Percentiles rank a stretch among this genome's conserved stretches.
phyloP scores from a whole-genome alignment of 176 grass and related monocot genomes.

The Oryza australiensis region DNA sequence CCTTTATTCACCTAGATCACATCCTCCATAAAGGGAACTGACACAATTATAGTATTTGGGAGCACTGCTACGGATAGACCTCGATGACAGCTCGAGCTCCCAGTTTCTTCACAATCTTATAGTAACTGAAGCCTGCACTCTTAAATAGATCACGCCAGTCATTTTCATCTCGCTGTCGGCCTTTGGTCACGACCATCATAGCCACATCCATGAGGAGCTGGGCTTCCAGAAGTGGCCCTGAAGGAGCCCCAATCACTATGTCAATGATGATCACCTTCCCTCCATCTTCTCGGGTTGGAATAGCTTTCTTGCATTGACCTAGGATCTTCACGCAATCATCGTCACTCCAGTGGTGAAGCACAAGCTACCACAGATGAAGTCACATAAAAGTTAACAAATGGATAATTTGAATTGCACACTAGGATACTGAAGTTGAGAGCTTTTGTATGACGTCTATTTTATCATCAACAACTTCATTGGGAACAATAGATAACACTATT shows the following conservation, averaged over 20 bases:
- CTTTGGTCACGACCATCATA: conserved; percentile 34
- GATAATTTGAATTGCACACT: neutral
- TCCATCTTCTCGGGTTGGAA: conserved; percentile 16
- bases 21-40: too few species aligned
- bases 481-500: too few species aligned
- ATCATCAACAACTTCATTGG: too few species aligned
- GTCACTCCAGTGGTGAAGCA: conserved; percentile 48
- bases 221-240: conserved; percentile 21
- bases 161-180: conserved; percentile 33
- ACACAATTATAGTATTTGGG: too few species aligned
- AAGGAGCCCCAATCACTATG: conserved; percentile 10
- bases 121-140: conserved; percentile 40
- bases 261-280: conserved; percentile 45
- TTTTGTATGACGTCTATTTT: too few species aligned
- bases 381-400: neutral
- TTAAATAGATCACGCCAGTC: conserved; percentile 37
- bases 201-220: conserved; percentile 34
- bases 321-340: conserved; percentile 50
- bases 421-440: too few species aligned
- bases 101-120: conserved; percentile 7
- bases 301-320: conserved; percentile 37
- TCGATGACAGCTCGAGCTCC: conserved; percentile 21
- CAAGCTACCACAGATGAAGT: neutral
- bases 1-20: too few species aligned
- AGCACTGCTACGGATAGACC: conserved; percentile 2